Percentiles rank a stretch among this genome's conserved stretches.
Evolutionary conservation across 148 eudicot species (phyloP).

Genomic region (Chenopodium berlandieri): DNA sequence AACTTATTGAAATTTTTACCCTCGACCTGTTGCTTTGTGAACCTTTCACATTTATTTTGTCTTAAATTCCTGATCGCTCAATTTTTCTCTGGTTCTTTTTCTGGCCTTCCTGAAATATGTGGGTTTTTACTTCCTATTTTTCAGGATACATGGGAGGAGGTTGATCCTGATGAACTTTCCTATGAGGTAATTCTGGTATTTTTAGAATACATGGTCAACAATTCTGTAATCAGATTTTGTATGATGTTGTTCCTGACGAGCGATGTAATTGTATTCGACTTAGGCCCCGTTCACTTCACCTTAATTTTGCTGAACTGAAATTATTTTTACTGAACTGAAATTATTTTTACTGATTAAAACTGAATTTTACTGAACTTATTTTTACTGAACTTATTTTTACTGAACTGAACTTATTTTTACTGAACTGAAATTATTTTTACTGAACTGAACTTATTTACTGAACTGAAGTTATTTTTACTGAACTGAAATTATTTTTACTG

Average conservation of each 20-base stretch:
- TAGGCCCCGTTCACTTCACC: too few species aligned
- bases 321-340: too few species aligned
- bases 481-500: too few species aligned
- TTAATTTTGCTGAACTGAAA: too few species aligned
- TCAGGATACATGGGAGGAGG: conserved; percentile 94
- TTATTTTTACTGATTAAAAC: too few species aligned
- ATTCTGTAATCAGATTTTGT: neutral
- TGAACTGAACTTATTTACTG: too few species aligned
- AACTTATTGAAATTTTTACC: neutral
- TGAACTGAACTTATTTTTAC: too few species aligned
- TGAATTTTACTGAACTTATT: too few species aligned
- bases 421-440: too few species aligned
- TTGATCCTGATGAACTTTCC: conserved; percentile 94
- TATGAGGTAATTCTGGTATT: conserved; percentile 64
- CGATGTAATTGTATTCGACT: neutral
- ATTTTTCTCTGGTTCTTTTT: neutral
- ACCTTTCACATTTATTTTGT: neutral
- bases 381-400: too few species aligned
- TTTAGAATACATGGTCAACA: neutral
- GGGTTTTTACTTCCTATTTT: conserved; percentile 12
- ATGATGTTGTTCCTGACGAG: too few species aligned
- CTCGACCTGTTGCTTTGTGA: neutral
- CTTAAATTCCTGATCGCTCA: neutral
- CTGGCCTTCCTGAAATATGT: conserved; percentile 15
- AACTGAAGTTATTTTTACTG: too few species aligned